Evolutionary conservation across 345 rosid species (phyloP).

Genomic region (Microcos paniculata): DNA sequence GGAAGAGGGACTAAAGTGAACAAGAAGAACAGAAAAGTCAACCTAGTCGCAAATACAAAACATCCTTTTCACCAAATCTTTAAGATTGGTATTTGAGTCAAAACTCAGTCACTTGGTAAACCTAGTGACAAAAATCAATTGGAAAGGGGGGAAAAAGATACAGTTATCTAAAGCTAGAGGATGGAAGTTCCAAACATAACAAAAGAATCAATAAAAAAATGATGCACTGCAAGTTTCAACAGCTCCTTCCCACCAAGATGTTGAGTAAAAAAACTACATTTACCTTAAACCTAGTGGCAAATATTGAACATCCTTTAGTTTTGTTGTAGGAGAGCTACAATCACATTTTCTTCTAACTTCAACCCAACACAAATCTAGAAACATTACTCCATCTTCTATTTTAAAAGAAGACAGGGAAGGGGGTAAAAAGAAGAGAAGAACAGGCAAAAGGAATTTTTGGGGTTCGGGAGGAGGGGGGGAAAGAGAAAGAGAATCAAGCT

Average conservation of each 20-base stretch:
- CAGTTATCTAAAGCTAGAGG: constrained; percentile 22
- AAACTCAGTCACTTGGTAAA: constrained; percentile 14
- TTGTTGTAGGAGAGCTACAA: constrained; percentile 60
- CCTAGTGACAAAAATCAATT: constrained; percentile 26
- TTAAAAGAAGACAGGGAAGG: constrained; percentile 30
- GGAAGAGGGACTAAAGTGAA: not conserved
- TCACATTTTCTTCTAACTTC: constrained; percentile 51
- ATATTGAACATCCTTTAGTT: constrained; percentile 45
- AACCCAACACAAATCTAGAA: constrained; percentile 45
- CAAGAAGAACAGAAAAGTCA: not conserved
- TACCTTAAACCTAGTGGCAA: constrained; percentile 50
- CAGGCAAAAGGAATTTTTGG: constrained; percentile 12
- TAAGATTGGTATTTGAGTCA: constrained; percentile 10
- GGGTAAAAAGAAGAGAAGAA: not conserved
- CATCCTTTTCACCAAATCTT: constrained; percentile 10
- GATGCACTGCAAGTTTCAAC: constrained; percentile 47
- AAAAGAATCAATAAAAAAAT: constrained; percentile 52
- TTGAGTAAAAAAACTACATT: constrained; percentile 31
- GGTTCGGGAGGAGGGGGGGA: constrained; percentile 21
- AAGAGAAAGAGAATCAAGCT: constrained; percentile 35
- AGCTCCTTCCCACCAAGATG: constrained; percentile 53
- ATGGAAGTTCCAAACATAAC: constrained; percentile 34
- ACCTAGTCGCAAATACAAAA: constrained; percentile 2
- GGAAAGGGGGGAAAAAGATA: constrained; percentile 10
- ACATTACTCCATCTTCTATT: constrained; percentile 50